These are phyloP conservation scores for Urtica urens DNA, from an alignment of 306 rosid genomes.

Conservation along the genomic window DNA sequence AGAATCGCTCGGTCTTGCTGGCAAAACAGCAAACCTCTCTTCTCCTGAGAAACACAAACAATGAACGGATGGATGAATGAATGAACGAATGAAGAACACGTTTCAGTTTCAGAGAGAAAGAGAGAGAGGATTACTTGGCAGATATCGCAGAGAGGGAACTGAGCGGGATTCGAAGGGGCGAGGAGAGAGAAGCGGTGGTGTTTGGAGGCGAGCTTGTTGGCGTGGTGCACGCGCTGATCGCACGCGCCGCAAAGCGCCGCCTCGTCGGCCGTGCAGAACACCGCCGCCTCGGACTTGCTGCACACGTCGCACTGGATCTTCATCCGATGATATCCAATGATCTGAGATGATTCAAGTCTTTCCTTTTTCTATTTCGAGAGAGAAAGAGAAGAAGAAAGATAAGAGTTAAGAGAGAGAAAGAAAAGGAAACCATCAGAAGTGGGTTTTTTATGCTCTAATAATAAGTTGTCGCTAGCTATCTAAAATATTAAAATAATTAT, in stretches of 20 bases:
- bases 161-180: constrained; percentile 33
- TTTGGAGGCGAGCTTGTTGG: constrained; percentile 89
- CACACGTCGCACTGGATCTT: constrained; percentile 96
- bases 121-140: constrained; percentile 35
- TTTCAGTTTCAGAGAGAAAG: background rate
- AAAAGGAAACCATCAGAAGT: too few species aligned
- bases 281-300: constrained; percentile 46
- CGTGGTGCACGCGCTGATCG: constrained; percentile 91
- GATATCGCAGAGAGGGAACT: constrained; percentile 59
- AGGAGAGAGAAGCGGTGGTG: constrained; percentile 82
- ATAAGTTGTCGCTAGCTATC: too few species aligned
- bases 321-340: too few species aligned
- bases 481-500: too few species aligned
- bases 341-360: too few species aligned
- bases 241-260: constrained; percentile 74
- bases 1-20: constrained; percentile 83
- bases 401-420: too few species aligned
- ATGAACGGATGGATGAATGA: background rate
- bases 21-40: constrained; percentile 67
- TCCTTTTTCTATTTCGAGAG: too few species aligned
- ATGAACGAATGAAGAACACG: background rate
- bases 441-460: too few species aligned
- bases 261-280: constrained; percentile 93
- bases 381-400: too few species aligned
- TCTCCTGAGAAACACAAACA: constrained; percentile 33